Evolutionary conservation across 257 asterid genomes (phyloP), one percentile per base, ranked within the genome.

Genomic region (Przewalskia tangutica): DNA sequence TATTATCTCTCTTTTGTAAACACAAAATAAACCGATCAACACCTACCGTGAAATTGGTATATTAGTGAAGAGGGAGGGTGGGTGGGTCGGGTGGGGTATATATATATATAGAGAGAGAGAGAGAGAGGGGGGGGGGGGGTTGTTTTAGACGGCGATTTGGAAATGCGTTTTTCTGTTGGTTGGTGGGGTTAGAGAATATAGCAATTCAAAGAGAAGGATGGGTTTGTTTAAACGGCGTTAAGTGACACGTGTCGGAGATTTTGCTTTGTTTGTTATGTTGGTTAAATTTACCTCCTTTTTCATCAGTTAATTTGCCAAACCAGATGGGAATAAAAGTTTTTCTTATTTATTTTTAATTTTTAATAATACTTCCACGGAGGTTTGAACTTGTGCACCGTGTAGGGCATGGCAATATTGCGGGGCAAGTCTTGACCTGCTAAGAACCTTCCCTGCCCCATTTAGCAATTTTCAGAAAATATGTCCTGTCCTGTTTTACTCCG

Each of bases 141-240:
- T 75, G 80, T 77, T 84, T 80, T 82, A 71, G 85, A 87, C 88
- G 83, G 84, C 81, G 77, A 50, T 18, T 66, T 42, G 8, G 50
- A 16, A 40, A 68, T 81, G 81, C 88, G 85, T 83, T 79, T 85
- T 89, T 89, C 82, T 81, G 88, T 63, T 82, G 84, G 84, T 23
- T 23, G 27, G 27, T 23, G 32, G 79, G 59, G 70, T 36, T 65
- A 76, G 58, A 62, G 5, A 71, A 18, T 17, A 62, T 44, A 44
- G 23, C 5, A 18, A 17, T 50, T 79, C 62, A 55, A 54, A 54
- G 3, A 4, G 4, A 40, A 68, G 36, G 54, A 68, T 68, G 78
- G 77, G 76, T 80, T 80, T 1, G 83, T 56, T 55, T 46, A 83
- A 81, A 89, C 91, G 88, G 83, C 85, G 92, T 86, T 84, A 84